Evolutionary conservation across 2,329 filamentous ascomycete species (phyloP).

Genomic region (Pestalotiopsis sp.): DNA sequence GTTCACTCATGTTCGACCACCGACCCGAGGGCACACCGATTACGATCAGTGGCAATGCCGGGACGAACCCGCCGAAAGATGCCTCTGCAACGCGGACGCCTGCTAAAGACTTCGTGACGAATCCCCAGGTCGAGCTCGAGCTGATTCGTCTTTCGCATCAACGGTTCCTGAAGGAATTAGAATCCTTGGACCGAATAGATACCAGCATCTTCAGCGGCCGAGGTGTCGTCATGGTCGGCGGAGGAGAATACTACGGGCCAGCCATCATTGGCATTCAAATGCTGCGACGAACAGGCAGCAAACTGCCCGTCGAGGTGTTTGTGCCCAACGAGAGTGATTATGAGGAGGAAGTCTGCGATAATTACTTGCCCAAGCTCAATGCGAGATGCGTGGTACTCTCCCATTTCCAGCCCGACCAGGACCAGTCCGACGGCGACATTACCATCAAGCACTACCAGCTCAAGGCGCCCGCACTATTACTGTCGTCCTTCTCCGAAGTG

Average conservation of each 20-base stretch:
- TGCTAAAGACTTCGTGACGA: constrained; percentile 5
- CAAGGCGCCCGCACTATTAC: constrained; percentile 49
- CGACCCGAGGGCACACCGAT: neutral
- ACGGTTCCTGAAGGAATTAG: neutral
- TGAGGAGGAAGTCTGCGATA: constrained; percentile 37
- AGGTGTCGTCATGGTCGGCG: constrained; percentile 15
- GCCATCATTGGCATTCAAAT: constrained; percentile 41
- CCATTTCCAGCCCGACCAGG: constrained; percentile 35
- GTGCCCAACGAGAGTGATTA: constrained; percentile 36
- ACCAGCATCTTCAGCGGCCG: constrained; percentile 10
- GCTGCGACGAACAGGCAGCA: constrained; percentile 38
- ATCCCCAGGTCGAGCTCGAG: neutral
- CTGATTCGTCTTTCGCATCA: neutral
- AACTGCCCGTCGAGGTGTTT: constrained; percentile 43
- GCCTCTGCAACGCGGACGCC: neutral
- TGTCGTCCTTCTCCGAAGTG: constrained; percentile 43
- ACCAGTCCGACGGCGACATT: constrained; percentile 22
- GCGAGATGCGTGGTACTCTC: constrained; percentile 42
- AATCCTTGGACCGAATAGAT: neutral
- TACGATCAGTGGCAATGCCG: neutral
- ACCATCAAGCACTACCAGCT: constrained; percentile 45
- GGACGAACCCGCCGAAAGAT: neutral
- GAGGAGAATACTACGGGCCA: constrained; percentile 33
- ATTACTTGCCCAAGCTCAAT: constrained; percentile 35
- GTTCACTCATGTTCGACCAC: constrained; percentile 6